Evolutionary conservation across 257 asterid species (phyloP).

Genomic region (Nicotiana tomentosiformis): DNA sequence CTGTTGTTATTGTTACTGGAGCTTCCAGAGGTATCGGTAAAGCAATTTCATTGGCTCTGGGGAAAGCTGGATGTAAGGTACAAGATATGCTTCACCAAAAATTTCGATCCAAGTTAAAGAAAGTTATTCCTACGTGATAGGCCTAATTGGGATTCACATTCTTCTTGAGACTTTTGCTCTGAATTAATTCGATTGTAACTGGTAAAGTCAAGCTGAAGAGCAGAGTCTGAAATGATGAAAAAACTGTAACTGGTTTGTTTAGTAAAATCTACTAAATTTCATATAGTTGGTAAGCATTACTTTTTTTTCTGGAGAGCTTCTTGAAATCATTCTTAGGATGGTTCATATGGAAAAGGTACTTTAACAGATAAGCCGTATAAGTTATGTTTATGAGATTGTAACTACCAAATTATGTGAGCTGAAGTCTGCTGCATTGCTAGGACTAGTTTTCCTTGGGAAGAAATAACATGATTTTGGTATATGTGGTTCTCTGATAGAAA

Average conservation of each 20-base stretch:
- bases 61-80: conserved; percentile 98
- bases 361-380: neutral
- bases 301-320: neutral
- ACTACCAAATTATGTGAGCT: neutral
- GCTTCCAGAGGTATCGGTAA: conserved; percentile 96
- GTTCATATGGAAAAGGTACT: neutral
- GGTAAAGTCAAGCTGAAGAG: neutral
- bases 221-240: neutral
- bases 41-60: conserved; percentile 86
- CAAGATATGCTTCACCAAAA: neutral
- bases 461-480: neutral
- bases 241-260: neutral
- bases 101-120: neutral
- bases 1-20: conserved; percentile 86
- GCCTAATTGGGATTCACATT: neutral
- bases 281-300: neutral
- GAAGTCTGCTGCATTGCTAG: neutral
- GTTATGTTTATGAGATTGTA: neutral
- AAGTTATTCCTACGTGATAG: neutral
- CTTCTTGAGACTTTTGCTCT: neutral
- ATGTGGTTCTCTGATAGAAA: neutral
- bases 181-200: neutral
- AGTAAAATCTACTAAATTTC: neutral
- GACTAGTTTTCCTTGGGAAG: neutral
- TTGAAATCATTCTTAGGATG: neutral